A percentile compares a stretch with the other conserved stretches of the same genome.
Evolutionary conservation across 106 monocot genomes (phyloP).

Genomic region (Agapanthus africanus): DNA sequence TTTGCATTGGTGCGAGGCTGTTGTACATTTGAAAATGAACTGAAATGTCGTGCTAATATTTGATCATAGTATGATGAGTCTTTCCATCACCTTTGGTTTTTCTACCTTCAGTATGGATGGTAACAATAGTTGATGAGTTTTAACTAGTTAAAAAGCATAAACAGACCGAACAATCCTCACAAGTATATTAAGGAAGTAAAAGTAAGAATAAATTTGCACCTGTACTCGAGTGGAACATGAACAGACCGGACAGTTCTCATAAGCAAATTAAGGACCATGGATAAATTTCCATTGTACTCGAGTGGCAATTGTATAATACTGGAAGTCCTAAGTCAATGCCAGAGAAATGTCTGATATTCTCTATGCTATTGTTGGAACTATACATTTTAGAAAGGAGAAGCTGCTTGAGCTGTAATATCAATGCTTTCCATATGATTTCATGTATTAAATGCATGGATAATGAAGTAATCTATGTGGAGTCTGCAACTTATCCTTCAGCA

Average conservation of each 20-base stretch:
- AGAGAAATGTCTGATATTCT: neutral
- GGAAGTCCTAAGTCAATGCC: neutral
- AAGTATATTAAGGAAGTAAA: too few species aligned
- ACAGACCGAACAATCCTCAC: neutral
- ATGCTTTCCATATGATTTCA: neutral
- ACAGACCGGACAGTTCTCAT: neutral
- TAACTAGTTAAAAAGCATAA: neutral
- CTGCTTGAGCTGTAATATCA: neutral
- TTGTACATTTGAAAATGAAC: neutral
- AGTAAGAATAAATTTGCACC: too few species aligned
- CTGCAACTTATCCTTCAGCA: too few species aligned
- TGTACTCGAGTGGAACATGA: neutral
- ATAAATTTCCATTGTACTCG: neutral
- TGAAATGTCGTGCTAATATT: neutral
- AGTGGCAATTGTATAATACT: too few species aligned
- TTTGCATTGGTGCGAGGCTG: neutral
- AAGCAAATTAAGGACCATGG: neutral
- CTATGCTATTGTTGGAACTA: neutral
- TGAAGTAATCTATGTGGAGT: too few species aligned
- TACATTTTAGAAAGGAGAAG: neutral
- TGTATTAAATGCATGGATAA: neutral
- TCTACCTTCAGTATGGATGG: neutral
- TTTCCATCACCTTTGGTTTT: neutral
- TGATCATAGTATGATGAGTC: neutral
- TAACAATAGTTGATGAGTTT: neutral